A percentile compares a stretch with the other conserved stretches of the same genome.
These are phyloP conservation scores for Cocos nucifera DNA, from an alignment of 176 grass and related monocot species.

Conservation along the genomic window DNA sequence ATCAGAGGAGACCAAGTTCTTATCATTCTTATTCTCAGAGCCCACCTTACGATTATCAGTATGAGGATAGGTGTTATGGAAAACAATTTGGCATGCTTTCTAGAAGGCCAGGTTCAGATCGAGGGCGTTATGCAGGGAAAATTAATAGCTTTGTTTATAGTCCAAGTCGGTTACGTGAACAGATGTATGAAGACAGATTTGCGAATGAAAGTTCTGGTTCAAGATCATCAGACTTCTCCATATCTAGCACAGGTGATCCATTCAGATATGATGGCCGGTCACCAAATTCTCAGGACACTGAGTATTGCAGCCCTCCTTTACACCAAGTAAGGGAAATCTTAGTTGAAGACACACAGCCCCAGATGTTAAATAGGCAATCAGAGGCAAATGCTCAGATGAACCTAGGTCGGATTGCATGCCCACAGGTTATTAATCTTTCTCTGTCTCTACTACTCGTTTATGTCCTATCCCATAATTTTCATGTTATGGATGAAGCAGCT, in stretches of 20 bases:
- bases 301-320: conserved; percentile 43
- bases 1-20: conserved; percentile 57
- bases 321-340: conserved; percentile 46
- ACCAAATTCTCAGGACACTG: conserved; percentile 65
- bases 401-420: conserved; percentile 20
- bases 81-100: conserved; percentile 58
- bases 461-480: no score
- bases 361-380: conserved; percentile 4
- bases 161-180: conserved; percentile 38
- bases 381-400: conserved; percentile 26
- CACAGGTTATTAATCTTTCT: conserved; percentile 40
- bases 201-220: conserved; percentile 78
- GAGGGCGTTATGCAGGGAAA: conserved; percentile 58
- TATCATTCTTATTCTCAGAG: conserved; percentile 99
- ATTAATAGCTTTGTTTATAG: conserved; percentile 58
- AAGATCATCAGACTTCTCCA: conserved; percentile 87
- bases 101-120: conserved; percentile 60
- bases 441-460: background rate
- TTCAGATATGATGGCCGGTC: conserved; percentile 68
- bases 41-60: conserved; percentile 92
- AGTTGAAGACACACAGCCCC: conserved; percentile 41
- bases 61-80: conserved; percentile 93
- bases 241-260: conserved; percentile 56
- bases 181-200: conserved; percentile 74
- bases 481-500: no score